phyloP scores from a whole-genome alignment of 139 green algal species.

The Ettlia oleoabundans region DNA sequence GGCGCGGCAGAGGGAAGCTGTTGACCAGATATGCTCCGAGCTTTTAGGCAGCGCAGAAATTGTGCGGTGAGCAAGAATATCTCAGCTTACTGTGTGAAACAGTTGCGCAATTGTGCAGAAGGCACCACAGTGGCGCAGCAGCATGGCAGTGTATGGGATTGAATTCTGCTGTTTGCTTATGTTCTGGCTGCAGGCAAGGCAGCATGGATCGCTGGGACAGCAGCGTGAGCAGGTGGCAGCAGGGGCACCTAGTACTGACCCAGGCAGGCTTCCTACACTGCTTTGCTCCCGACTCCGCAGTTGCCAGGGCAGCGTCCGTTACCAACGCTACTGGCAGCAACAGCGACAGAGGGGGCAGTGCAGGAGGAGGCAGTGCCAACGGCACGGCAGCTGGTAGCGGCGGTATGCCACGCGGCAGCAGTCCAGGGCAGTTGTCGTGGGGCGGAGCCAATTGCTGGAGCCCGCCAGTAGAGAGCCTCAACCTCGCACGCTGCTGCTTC shows the following conservation, averaged over 20 bases:
- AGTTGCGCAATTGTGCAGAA: too few relatives aligned
- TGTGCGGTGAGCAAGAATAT: conserved; percentile 32
- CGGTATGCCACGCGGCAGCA: too few relatives aligned
- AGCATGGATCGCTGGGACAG: conserved; percentile 63
- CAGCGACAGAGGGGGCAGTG: background rate
- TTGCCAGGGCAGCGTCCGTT: background rate
- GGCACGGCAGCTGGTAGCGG: too few relatives aligned
- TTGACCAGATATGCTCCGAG: conserved; percentile 63
- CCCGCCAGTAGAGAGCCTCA: conserved; percentile 38
- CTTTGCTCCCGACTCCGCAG: conserved; percentile 41
- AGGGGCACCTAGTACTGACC: conserved; percentile 73
- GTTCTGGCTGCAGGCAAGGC: conserved; percentile 55
- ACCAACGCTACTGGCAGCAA: background rate
- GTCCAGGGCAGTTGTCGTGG: conserved; percentile 18
- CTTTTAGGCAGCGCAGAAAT: conserved; percentile 78
- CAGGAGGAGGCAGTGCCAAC: too few relatives aligned
- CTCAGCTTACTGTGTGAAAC: background rate
- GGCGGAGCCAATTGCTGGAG: conserved; percentile 15
- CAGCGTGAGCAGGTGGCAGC: conserved; percentile 50
- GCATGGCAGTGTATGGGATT: background rate
- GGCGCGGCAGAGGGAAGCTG: conserved; percentile 55
- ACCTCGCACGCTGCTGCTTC: conserved; percentile 57
- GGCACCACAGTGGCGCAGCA: too few relatives aligned
- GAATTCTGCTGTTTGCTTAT: background rate
- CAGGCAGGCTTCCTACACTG: conserved; percentile 72